phyloP scores from a whole-genome alignment of 331 rosid species.

The Malus hybrid region DNA sequence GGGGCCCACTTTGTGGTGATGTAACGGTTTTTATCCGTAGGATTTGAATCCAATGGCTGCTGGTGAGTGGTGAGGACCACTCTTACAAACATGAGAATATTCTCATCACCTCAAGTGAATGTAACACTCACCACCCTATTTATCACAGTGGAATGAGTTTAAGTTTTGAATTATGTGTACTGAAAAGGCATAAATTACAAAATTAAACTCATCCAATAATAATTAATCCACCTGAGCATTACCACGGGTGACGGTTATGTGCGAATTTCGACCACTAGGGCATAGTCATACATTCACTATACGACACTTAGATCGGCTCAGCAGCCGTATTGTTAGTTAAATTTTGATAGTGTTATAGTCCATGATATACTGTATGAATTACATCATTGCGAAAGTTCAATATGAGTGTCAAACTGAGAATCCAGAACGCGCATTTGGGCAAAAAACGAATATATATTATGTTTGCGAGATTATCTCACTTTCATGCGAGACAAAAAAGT shows the following conservation, averaged over 20 bases:
- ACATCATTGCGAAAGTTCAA: too few species aligned
- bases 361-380: too few species aligned
- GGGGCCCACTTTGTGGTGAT: constrained; percentile 11
- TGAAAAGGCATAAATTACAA: too few species aligned
- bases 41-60: constrained; percentile 32
- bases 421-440: not conserved
- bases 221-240: too few species aligned
- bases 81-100: not conserved
- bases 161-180: too few species aligned
- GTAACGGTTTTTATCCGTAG: constrained; percentile 29
- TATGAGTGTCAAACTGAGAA: not conserved
- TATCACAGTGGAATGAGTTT: too few species aligned
- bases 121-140: too few species aligned
- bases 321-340: not conserved
- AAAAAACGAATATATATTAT: too few species aligned
- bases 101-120: too few species aligned
- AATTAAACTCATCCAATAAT: too few species aligned
- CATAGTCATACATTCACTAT: not conserved
- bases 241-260: not conserved
- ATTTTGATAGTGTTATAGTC: not conserved
- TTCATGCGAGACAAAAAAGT: not conserved
- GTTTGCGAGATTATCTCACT: not conserved
- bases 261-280: not conserved
- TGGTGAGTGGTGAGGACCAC: constrained; percentile 34
- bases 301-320: not conserved